Percentiles rank a stretch among this genome's conserved stretches.
Conservation (phyloP, 2,329 filamentous ascomycete species). For the Colletotrichum limetticola region DNA sequence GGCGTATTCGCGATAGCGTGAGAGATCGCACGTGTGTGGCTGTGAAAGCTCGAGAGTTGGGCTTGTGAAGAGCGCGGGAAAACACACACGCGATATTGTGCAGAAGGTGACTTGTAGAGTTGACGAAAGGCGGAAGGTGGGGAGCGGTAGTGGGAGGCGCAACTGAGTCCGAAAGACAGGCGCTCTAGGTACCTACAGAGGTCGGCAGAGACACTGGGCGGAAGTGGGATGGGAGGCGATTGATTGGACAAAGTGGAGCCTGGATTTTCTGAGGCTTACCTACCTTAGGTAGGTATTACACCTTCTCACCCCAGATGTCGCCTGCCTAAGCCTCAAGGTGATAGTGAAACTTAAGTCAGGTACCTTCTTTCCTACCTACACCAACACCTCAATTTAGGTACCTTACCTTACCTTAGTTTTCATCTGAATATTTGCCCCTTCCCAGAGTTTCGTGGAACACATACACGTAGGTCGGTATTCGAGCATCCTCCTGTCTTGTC, state of each 20-base stretch:
- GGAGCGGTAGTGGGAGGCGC: constrained; percentile 3
- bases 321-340: neutral
- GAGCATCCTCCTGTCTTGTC: neutral
- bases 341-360: neutral
- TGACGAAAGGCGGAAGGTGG: constrained; percentile 5
- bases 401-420: neutral
- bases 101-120: neutral
- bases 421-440: neutral
- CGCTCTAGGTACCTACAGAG: neutral
- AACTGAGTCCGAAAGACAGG: neutral
- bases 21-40: neutral
- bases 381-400: neutral
- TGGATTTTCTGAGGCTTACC: constrained; percentile 5
- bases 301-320: neutral
- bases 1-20: neutral
- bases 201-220: neutral
- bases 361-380: neutral
- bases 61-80: no score
- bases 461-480: neutral
- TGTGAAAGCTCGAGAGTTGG: neutral
- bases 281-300: neutral
- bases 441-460: neutral
- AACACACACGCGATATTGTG: neutral
- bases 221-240: constrained; percentile 17
- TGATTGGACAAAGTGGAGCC: constrained; percentile 20